phyloP scores from a whole-genome alignment of 805 yeast species.

The Cyberlindnera euphorbiae region DNA sequence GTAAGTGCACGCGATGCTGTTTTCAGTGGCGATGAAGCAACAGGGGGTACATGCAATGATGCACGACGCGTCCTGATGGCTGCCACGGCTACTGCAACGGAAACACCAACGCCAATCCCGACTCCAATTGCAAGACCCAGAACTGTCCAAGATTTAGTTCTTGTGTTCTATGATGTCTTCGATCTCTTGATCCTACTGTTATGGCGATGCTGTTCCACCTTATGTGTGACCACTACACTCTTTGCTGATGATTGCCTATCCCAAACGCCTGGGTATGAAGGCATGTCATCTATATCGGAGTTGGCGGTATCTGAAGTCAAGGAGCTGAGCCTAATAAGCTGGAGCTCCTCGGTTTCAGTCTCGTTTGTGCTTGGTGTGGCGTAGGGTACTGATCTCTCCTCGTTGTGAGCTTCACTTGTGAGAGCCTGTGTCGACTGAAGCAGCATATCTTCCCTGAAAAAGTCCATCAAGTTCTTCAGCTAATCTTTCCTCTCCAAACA shows the following conservation, averaged over 20 bases:
- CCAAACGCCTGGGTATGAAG: too few species aligned
- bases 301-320: too few species aligned
- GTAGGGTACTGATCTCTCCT: too few species aligned
- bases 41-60: too few species aligned
- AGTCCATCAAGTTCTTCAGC: constrained; percentile 17
- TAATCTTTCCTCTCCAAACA: constrained; percentile 17
- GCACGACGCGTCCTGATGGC: too few species aligned
- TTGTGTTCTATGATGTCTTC: constrained; percentile 6
- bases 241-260: constrained; percentile 1
- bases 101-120: constrained; percentile 25
- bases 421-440: constrained; percentile 7
- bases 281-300: too few species aligned
- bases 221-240: constrained; percentile 15
- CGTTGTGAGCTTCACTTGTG: too few species aligned
- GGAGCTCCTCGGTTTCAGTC: constrained; percentile 2
- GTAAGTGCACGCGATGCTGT: not conserved
- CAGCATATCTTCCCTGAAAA: constrained; percentile 18
- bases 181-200: constrained; percentile 14
- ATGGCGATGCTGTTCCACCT: constrained; percentile 4
- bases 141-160: constrained; percentile 8
- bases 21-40: not conserved
- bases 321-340: constrained; percentile 2
- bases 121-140: constrained; percentile 20
- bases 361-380: too few species aligned
- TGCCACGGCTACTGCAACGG: constrained; percentile 17